phyloP scores from a whole-genome alignment of 202 grass and related monocot species.

The Brachypodium distachyon region DNA sequence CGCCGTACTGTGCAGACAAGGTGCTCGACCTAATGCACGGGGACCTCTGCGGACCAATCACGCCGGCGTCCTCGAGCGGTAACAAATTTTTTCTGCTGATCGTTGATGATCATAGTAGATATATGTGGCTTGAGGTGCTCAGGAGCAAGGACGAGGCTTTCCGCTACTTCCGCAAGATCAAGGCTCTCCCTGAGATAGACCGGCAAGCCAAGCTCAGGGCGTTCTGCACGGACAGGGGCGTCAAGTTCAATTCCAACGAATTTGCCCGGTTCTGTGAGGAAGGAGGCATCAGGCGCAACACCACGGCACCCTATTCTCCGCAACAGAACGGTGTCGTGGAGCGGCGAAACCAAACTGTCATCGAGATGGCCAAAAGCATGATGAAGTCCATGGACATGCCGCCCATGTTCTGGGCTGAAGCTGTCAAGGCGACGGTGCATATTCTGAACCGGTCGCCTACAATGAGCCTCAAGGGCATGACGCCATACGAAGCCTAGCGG shows the following conservation, averaged over 20 bases:
- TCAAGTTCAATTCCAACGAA: background rate
- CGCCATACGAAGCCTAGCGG: background rate
- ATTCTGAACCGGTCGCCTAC: too few relatives aligned
- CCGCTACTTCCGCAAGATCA: background rate
- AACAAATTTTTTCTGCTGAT: background rate
- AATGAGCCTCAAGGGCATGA: too few relatives aligned
- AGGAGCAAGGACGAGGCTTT: background rate
- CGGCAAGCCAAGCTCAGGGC: background rate
- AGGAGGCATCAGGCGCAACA: background rate
- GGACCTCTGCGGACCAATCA: background rate
- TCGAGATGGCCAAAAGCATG: background rate
- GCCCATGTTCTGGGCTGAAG: background rate
- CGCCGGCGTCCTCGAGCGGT: background rate
- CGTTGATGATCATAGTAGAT: background rate
- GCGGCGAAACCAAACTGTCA: background rate
- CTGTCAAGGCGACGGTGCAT: too few relatives aligned
- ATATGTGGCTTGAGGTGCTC: background rate
- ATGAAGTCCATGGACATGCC: background rate
- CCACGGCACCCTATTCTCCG: background rate
- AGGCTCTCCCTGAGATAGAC: background rate
- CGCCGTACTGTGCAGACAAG: too few relatives aligned
- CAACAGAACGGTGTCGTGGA: background rate
- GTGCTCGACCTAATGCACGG: too few relatives aligned
- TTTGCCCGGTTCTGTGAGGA: background rate
- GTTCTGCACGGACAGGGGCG: background rate